A percentile compares a stretch with the other conserved stretches of the same genome.
These are phyloP conservation scores for Fusarium chaquense DNA, from an alignment of 2,329 filamentous ascomycete species.

Conservation along the genomic window DNA sequence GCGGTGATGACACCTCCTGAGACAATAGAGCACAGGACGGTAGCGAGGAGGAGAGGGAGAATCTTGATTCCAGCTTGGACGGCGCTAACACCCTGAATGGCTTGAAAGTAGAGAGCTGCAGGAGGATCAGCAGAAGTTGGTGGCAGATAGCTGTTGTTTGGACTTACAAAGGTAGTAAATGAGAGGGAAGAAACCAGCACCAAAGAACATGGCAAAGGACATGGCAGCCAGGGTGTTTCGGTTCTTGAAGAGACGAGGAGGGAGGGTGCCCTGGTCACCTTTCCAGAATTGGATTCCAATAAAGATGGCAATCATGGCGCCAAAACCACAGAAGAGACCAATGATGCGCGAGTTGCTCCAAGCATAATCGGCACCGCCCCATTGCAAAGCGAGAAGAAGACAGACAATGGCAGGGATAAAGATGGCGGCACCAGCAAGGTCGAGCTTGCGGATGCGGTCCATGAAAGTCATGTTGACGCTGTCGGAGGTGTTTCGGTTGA, in stretches of 20 bases:
- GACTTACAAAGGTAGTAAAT: slow-evolving; percentile 65
- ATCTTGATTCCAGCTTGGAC: slow-evolving; percentile 67
- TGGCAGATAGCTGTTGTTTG: background rate
- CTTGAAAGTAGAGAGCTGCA: slow-evolving; percentile 65
- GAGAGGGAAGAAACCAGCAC: slow-evolving; percentile 64
- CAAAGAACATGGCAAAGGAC: slow-evolving; percentile 62
- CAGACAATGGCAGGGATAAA: slow-evolving; percentile 65
- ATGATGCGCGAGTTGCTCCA: slow-evolving; percentile 64
- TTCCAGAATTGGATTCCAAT: slow-evolving; percentile 59
- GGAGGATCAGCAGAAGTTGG: slow-evolving; percentile 23
- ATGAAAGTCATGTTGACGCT: slow-evolving; percentile 51
- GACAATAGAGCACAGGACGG: slow-evolving; percentile 61
- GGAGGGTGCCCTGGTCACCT: slow-evolving; percentile 59
- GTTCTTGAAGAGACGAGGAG: slow-evolving; percentile 59
- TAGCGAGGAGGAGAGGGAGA: slow-evolving; percentile 64
- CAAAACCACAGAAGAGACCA: slow-evolving; percentile 64
- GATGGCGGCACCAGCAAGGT: slow-evolving; percentile 62
- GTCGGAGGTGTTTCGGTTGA: slow-evolving; percentile 54
- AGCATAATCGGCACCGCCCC: slow-evolving; percentile 64
- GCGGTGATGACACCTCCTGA: slow-evolving; percentile 57
- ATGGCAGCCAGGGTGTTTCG: slow-evolving; percentile 57
- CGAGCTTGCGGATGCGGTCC: slow-evolving; percentile 59
- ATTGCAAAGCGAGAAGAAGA: slow-evolving; percentile 67
- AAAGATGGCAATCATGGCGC: slow-evolving; percentile 60
- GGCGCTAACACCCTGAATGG: slow-evolving; percentile 64